phyloP scores from a whole-genome alignment of 108 stramenopile genomes.

The Nitzschia putrida region DNA sequence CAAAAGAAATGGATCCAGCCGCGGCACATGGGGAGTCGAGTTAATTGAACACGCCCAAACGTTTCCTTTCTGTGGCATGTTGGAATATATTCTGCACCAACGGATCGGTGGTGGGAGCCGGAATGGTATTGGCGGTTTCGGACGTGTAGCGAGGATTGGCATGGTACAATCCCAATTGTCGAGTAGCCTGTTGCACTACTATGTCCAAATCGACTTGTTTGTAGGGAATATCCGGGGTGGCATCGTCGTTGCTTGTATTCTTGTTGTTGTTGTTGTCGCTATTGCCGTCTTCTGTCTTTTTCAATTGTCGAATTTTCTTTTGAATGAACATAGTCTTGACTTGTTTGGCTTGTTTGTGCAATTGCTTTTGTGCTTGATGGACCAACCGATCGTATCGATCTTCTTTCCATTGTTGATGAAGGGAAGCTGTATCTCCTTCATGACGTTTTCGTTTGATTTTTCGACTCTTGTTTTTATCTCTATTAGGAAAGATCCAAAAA shows the following conservation, averaged over 20 bases:
- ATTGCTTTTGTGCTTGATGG: slow-evolving; percentile 47
- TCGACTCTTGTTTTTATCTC: slow-evolving; percentile 16
- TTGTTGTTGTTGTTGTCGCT: slow-evolving; percentile 27
- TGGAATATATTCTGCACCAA: slow-evolving; percentile 35
- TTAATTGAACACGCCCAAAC: too few relatives aligned
- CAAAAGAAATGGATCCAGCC: too few relatives aligned
- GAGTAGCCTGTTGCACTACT: slow-evolving; percentile 49
- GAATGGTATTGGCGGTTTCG: slow-evolving; percentile 1
- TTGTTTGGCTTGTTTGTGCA: slow-evolving; percentile 63
- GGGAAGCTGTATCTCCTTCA: neutral
- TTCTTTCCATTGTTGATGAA: slow-evolving; percentile 13
- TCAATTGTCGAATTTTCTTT: slow-evolving; percentile 57
- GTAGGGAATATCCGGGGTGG: neutral
- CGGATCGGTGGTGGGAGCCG: slow-evolving; percentile 2
- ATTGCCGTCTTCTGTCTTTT: slow-evolving; percentile 25
- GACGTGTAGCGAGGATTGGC: slow-evolving; percentile 39
- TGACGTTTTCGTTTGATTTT: neutral
- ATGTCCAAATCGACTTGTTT: slow-evolving; percentile 53
- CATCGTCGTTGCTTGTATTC: slow-evolving; percentile 1
- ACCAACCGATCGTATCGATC: slow-evolving; percentile 61
- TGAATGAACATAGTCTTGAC: slow-evolving; percentile 67
- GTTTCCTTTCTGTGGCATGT: too few relatives aligned
- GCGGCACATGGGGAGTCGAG: too few relatives aligned
- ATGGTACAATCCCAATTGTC: slow-evolving; percentile 56
- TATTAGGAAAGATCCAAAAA: too few relatives aligned